Evolutionary conservation across 2,329 filamentous ascomycete genomes (phyloP).

Genomic region (Colletotrichum orchidophilum): DNA sequence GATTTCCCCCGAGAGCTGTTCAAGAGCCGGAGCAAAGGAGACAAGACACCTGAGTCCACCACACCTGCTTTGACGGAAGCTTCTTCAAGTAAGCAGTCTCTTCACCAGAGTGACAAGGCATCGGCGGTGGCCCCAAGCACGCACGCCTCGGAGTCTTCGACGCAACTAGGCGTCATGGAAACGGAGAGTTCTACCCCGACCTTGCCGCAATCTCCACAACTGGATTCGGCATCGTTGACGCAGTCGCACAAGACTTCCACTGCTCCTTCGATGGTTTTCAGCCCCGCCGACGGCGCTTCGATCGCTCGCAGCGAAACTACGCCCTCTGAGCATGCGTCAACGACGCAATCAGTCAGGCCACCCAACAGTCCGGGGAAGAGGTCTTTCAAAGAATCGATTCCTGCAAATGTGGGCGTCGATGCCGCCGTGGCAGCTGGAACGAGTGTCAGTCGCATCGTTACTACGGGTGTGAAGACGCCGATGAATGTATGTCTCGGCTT

Average conservation of each 20-base stretch:
- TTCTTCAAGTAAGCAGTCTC: not conserved
- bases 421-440: constrained; percentile 72
- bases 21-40: constrained; percentile 44
- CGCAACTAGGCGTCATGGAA: constrained; percentile 24
- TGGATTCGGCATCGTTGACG: not conserved
- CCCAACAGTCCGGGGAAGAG: constrained; percentile 28
- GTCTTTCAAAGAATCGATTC: constrained; percentile 35
- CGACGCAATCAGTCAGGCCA: not conserved
- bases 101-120: constrained; percentile 11
- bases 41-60: constrained; percentile 27
- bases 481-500: constrained; percentile 87
- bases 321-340: constrained; percentile 42
- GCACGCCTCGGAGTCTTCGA: constrained; percentile 27
- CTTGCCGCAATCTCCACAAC: constrained; percentile 9
- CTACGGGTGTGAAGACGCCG: constrained; percentile 80
- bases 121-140: constrained; percentile 9
- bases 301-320: constrained; percentile 46
- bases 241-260: constrained; percentile 7
- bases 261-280: constrained; percentile 39
- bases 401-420: constrained; percentile 54
- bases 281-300: constrained; percentile 30
- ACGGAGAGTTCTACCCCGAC: constrained; percentile 21
- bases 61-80: constrained; percentile 13
- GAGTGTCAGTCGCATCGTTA: constrained; percentile 76
- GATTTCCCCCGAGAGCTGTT: constrained; percentile 73